A percentile compares a stretch with the other conserved stretches of the same genome.
These are phyloP conservation scores for Pulveroboletus ravenelii DNA, from an alignment of 768 basidiomycete species.

Conservation along the genomic window DNA sequence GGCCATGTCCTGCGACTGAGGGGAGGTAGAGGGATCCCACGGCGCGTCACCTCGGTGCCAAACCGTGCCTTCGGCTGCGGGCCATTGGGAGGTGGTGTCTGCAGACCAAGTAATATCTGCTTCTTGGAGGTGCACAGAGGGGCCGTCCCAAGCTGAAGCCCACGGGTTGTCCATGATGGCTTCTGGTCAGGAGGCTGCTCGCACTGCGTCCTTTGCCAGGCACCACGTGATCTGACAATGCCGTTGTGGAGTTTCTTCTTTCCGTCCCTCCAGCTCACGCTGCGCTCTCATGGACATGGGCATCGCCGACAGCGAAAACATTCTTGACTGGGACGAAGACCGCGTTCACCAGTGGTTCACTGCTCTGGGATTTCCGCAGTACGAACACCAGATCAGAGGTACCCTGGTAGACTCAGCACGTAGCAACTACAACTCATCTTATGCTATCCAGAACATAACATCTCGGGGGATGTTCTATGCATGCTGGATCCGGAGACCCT, in stretches of 20 bases:
- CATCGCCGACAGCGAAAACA: conserved; percentile 30
- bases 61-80: conserved; percentile 30
- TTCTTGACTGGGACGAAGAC: conserved; percentile 66
- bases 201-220: neutral
- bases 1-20: neutral
- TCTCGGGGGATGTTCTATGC: conserved; percentile 86
- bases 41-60: conserved; percentile 32
- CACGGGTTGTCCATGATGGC: conserved; percentile 68
- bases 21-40: neutral
- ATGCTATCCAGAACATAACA: conserved; percentile 67
- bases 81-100: too few relatives aligned
- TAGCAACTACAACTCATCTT: conserved; percentile 3
- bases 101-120: neutral
- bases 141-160: conserved; percentile 16
- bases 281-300: conserved; percentile 24
- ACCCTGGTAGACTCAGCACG: neutral
- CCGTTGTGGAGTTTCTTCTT: conserved; percentile 5
- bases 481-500: conserved; percentile 80
- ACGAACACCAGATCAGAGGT: conserved; percentile 81
- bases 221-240: conserved; percentile 17
- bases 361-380: conserved; percentile 77
- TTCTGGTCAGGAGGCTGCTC: neutral
- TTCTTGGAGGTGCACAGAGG: neutral
- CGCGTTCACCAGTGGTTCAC: conserved; percentile 79
- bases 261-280: neutral